Evolutionary conservation across 495 filamentous ascomycete genomes (phyloP).

Genomic region (Neurospora sp.): DNA sequence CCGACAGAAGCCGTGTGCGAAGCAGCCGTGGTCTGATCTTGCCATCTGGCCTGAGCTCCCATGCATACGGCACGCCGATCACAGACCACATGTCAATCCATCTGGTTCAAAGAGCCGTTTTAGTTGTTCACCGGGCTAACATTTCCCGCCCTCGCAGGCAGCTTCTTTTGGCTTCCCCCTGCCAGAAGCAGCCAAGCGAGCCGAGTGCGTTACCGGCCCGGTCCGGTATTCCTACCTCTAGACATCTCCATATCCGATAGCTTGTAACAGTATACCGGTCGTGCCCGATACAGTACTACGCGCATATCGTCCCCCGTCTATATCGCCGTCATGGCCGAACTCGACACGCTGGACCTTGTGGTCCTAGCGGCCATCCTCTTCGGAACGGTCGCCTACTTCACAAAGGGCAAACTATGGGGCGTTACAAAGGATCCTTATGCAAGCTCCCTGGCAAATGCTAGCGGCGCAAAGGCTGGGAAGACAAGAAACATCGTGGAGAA

Average conservation of each 20-base stretch:
- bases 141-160: not conserved
- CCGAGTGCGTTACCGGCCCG: not conserved
- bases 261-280: not conserved
- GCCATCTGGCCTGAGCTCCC: not conserved
- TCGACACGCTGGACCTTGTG: slow-evolving; percentile 88
- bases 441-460: slow-evolving; percentile 51
- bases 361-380: slow-evolving; percentile 78
- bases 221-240: not conserved
- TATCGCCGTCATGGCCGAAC: slow-evolving; percentile 65
- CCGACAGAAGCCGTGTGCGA: not conserved
- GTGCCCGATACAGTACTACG: not conserved
- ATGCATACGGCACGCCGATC: not conserved
- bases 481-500: slow-evolving; percentile 89
- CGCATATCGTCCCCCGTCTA: not conserved
- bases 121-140: not conserved
- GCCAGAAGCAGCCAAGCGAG: not conserved
- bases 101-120: not conserved
- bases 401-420: slow-evolving; percentile 90
- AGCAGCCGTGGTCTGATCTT: not conserved
- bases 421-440: slow-evolving; percentile 82
- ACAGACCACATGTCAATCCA: not conserved
- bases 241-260: not conserved
- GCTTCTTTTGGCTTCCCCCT: not conserved
- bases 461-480: slow-evolving; percentile 73
- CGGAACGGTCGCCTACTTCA: slow-evolving; percentile 90